Percentiles rank a stretch among this genome's conserved stretches.
Conservation (phyloP, 1,284 basidiomycete genomes). For the Pseudozyma tsukubaensis region DNA sequence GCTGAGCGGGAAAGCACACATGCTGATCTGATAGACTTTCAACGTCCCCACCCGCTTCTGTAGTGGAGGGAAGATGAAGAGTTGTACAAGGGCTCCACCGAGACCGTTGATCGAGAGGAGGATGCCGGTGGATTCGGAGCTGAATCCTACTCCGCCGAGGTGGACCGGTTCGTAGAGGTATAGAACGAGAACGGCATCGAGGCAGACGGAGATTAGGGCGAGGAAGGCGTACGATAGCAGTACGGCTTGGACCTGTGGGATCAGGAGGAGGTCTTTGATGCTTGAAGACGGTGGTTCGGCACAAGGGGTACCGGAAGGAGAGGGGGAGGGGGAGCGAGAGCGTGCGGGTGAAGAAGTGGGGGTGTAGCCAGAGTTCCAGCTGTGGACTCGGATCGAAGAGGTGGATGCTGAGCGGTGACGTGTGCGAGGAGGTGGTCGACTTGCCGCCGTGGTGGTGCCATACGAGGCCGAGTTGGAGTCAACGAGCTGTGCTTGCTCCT, state of each 20-base stretch:
- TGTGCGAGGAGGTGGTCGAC: not conserved
- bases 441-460: not conserved
- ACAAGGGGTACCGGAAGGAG: not conserved
- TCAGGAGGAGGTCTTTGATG: slow-evolving; percentile 26
- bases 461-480: not conserved
- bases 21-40: slow-evolving; percentile 60
- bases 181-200: slow-evolving; percentile 53
- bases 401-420: slow-evolving; percentile 13
- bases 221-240: slow-evolving; percentile 48
- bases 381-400: slow-evolving; percentile 18
- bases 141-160: slow-evolving; percentile 46
- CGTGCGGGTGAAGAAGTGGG: slow-evolving; percentile 23
- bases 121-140: slow-evolving; percentile 41
- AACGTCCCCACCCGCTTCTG: slow-evolving; percentile 66
- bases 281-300: not conserved
- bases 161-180: slow-evolving; percentile 52
- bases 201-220: slow-evolving; percentile 33
- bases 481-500: too few species aligned
- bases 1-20: slow-evolving; percentile 66
- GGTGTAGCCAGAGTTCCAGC: slow-evolving; percentile 42
- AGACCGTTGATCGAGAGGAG: slow-evolving; percentile 64
- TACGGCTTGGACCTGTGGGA: slow-evolving; percentile 60
- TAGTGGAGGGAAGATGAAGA: slow-evolving; percentile 68
- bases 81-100: slow-evolving; percentile 60
- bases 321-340: slow-evolving; percentile 3